A percentile compares a stretch with the other conserved stretches of the same genome.
Evolutionary conservation across 2,329 filamentous ascomycete genomes (phyloP).

Genomic region (Alternaria atra): DNA sequence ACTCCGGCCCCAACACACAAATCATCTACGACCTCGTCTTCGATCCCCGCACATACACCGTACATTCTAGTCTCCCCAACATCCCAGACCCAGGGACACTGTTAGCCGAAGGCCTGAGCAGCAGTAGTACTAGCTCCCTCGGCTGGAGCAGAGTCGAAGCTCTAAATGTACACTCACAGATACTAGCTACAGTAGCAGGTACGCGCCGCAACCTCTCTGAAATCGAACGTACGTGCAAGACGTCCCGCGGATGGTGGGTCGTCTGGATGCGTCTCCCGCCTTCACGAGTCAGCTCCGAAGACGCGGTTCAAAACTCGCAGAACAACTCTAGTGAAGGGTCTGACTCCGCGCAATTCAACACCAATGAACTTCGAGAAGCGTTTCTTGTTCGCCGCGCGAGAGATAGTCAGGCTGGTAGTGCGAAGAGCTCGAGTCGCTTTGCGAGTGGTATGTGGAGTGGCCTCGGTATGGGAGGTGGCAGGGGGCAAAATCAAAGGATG

Average conservation of each 20-base stretch:
- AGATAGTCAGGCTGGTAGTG: slow-evolving; percentile 28
- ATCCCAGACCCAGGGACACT: slow-evolving; percentile 64
- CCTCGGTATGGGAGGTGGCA: slow-evolving; percentile 25
- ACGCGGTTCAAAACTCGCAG: slow-evolving; percentile 2
- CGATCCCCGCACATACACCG: slow-evolving; percentile 65
- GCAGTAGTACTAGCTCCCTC: slow-evolving; percentile 5
- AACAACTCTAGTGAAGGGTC: not conserved
- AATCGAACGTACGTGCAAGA: slow-evolving; percentile 69
- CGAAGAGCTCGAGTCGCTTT: slow-evolving; percentile 33
- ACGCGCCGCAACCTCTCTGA: slow-evolving; percentile 58
- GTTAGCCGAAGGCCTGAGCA: slow-evolving; percentile 50
- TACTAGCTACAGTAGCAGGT: slow-evolving; percentile 64
- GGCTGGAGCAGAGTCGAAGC: slow-evolving; percentile 66
- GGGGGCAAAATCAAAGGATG: slow-evolving; percentile 37
- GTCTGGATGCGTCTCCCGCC: slow-evolving; percentile 67
- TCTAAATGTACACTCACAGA: slow-evolving; percentile 68
- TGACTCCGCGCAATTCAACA: slow-evolving; percentile 32
- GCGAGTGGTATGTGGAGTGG: slow-evolving; percentile 48
- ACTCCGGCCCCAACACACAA: slow-evolving; percentile 44
- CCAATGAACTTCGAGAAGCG: slow-evolving; percentile 51
- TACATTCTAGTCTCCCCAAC: slow-evolving; percentile 70
- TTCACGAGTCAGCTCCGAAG: slow-evolving; percentile 24
- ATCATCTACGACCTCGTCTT: slow-evolving; percentile 69
- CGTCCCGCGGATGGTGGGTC: slow-evolving; percentile 72
- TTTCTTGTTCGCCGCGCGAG: slow-evolving; percentile 54